These are phyloP conservation scores for Chlamydomonas reinhardtii DNA, from an alignment of 163 green algal genomes.

Conservation along the genomic window DNA sequence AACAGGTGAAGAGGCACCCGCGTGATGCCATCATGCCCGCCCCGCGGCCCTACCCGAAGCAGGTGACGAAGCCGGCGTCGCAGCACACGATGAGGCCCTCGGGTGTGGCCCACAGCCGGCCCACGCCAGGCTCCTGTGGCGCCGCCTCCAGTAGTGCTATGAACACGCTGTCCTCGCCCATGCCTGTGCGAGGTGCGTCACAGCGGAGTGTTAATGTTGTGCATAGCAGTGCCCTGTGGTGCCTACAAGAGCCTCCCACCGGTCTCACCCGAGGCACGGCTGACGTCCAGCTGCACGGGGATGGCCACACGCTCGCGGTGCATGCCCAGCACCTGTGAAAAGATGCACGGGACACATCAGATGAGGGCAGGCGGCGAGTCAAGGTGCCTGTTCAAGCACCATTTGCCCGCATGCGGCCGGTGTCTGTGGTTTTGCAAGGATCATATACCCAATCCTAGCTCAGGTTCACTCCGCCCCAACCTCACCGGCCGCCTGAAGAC, in stretches of 20 bases:
- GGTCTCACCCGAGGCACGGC: neutral
- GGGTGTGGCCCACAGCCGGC: constrained; percentile 22
- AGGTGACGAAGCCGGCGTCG: constrained; percentile 37
- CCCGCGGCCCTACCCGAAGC: neutral
- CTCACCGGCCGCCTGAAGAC: constrained; percentile 14
- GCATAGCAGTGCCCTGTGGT: too few species aligned
- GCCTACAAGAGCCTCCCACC: too few species aligned
- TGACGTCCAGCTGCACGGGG: constrained; percentile 6
- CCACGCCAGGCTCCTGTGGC: constrained; percentile 1
- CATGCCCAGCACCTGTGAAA: constrained; percentile 3
- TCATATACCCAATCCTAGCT: too few species aligned
- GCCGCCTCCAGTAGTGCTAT: constrained; percentile 16
- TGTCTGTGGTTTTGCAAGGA: too few species aligned
- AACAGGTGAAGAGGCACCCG: too few species aligned
- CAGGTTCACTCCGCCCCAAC: too few species aligned
- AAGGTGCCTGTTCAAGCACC: too few species aligned
- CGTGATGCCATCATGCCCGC: neutral
- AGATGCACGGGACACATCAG: too few species aligned
- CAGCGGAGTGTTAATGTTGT: too few species aligned
- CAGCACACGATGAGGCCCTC: constrained; percentile 44
- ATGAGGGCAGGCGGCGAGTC: too few species aligned
- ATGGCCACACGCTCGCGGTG: constrained; percentile 28
- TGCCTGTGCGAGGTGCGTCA: neutral
- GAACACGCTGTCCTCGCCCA: constrained; percentile 42
- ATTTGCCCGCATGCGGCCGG: too few species aligned